Conservation (phyloP, 1,139 yeast species). For the Geotrichum macrosporum region DNA sequence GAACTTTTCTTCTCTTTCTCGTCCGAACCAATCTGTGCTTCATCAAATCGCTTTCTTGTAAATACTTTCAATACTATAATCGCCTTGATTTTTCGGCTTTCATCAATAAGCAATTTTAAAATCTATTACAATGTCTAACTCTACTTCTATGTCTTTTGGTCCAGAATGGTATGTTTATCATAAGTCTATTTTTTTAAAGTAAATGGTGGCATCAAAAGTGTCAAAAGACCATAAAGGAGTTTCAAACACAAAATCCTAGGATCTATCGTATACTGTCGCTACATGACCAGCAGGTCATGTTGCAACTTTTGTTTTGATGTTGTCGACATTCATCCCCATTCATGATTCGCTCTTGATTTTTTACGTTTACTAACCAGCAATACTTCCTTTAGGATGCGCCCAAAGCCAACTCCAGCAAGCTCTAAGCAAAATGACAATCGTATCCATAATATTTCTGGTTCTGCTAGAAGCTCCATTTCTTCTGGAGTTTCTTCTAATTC, state of each 20-base stretch:
- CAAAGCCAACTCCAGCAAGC: slow-evolving; percentile 17
- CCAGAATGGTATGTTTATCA: slow-evolving; percentile 27
- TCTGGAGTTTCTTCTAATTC: slow-evolving; percentile 10
- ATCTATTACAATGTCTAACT: slow-evolving; percentile 26
- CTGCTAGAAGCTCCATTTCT: slow-evolving; percentile 10
- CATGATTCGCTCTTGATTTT: not conserved
- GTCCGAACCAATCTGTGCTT: slow-evolving; percentile 10
- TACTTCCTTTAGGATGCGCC: slow-evolving; percentile 22
- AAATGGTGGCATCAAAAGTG: not conserved
- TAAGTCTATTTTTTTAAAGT: not conserved
- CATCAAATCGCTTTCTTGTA: slow-evolving; percentile 7
- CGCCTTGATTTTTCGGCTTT: not conserved
- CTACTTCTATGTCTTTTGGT: slow-evolving; percentile 28
- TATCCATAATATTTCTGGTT: slow-evolving; percentile 4
- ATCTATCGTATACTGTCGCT: too few species aligned
- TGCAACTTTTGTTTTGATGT: not conserved
- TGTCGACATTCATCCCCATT: not conserved
- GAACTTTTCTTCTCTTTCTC: slow-evolving; percentile 9
- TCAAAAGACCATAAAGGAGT: too few species aligned
- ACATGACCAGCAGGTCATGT: too few species aligned
- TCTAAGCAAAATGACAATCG: slow-evolving; percentile 15
- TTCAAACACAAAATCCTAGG: too few species aligned
- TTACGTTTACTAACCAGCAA: slow-evolving; percentile 6
- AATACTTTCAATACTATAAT: slow-evolving; percentile 3
- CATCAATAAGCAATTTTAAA: not conserved